Evolutionary conservation across 1,284 basidiomycete genomes (phyloP).

Genomic region (Leccinum subfulvum): DNA sequence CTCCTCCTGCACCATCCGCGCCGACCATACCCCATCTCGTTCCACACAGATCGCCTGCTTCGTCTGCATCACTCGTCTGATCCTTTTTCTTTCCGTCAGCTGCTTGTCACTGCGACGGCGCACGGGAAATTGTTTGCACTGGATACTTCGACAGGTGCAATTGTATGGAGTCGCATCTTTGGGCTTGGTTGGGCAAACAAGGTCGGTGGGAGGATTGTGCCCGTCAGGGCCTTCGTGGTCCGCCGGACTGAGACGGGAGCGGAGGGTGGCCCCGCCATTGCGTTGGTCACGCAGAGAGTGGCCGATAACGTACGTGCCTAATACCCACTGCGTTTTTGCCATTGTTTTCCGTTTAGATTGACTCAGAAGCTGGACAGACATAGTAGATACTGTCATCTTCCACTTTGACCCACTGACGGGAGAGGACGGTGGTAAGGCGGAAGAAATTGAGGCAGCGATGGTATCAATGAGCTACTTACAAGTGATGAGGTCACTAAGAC

Average conservation of each 20-base stretch:
- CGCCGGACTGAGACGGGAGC: conserved; percentile 10
- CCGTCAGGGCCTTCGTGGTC: conserved; percentile 47
- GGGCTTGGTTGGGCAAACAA: conserved; percentile 62
- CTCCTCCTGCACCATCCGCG: conserved; percentile 14
- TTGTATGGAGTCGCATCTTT: conserved; percentile 75
- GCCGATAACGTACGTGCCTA: conserved; percentile 56
- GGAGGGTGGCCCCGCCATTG: conserved; percentile 42
- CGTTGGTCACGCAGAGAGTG: conserved; percentile 57
- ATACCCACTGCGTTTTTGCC: neutral
- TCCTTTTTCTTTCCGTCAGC: conserved; percentile 84
- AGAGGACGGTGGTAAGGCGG: conserved; percentile 60
- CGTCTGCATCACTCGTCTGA: conserved; percentile 53
- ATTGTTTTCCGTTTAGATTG: conserved; percentile 8
- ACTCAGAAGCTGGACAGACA: conserved; percentile 22
- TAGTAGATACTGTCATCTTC: conserved; percentile 70
- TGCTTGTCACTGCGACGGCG: conserved; percentile 73
- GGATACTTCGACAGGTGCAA: conserved; percentile 73
- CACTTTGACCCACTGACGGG: conserved; percentile 81
- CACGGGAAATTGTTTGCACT: conserved; percentile 82
- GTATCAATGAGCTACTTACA: conserved; percentile 42
- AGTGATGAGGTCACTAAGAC: neutral
- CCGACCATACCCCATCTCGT: conserved; percentile 36
- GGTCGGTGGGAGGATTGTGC: conserved; percentile 52
- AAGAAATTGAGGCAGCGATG: conserved; percentile 67
- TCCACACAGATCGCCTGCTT: conserved; percentile 30